Evolutionary conservation across 2,329 filamentous ascomycete species (phyloP).

Genomic region (Colletotrichum melonis): DNA sequence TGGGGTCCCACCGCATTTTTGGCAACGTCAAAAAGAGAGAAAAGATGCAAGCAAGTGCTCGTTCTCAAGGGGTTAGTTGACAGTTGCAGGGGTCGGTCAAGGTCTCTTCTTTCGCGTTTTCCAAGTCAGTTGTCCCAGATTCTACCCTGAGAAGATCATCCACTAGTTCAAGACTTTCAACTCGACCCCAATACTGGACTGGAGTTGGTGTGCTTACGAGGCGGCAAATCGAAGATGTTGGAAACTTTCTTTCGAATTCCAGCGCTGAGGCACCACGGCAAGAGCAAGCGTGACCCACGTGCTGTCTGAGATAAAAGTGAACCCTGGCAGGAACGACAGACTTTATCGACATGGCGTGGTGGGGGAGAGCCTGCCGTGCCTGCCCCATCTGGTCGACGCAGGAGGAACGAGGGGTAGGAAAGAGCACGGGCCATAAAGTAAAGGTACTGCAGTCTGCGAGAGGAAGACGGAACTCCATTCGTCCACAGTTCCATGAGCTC

Average conservation of each 20-base stretch:
- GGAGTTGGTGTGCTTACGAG: no score
- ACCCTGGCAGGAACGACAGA: conserved; percentile 11
- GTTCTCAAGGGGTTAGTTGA: not conserved
- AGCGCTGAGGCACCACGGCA: conserved; percentile 1
- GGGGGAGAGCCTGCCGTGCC: not conserved
- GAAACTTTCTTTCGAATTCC: conserved; percentile 5
- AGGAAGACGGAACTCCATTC: not conserved
- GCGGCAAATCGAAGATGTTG: no score
- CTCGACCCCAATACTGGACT: no score
- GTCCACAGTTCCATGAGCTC: not conserved
- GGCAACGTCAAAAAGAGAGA: not conserved
- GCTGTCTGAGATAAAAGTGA: conserved; percentile 18
- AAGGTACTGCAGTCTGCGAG: not conserved
- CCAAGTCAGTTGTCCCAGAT: not conserved
- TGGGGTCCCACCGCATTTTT: conserved; percentile 3
- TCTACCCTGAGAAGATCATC: not conserved
- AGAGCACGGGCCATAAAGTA: conserved; percentile 6
- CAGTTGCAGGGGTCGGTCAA: not conserved
- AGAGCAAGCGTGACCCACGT: conserved; percentile 7
- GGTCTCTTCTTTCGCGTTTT: not conserved
- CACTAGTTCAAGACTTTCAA: not conserved
- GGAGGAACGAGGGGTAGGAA: conserved; percentile 20
- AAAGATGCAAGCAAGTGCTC: not conserved
- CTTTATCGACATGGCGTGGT: conserved; percentile 16
- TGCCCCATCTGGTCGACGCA: not conserved